Conservation (phyloP, 2,329 filamentous ascomycete species). For the Blastomyces percursus region DNA sequence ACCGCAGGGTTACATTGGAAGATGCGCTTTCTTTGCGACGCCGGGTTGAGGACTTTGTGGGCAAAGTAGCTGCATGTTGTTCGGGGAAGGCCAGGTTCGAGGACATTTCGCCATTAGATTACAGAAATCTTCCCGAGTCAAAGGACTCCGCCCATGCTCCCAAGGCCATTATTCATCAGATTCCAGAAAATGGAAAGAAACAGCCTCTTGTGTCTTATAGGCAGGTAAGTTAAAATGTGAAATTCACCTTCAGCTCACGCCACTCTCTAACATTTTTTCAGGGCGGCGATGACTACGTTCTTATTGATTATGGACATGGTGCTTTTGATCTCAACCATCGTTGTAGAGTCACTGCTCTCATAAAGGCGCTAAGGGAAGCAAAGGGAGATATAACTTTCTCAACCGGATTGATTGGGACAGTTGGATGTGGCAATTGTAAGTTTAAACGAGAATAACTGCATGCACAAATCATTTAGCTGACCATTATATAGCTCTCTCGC, state of each 20-base stretch:
- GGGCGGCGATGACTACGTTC: constrained; percentile 42
- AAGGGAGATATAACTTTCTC: constrained; percentile 28
- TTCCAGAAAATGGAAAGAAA: constrained; percentile 22
- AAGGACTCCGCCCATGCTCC: constrained; percentile 15
- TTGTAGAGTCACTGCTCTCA: constrained; percentile 45
- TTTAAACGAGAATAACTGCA: not conserved
- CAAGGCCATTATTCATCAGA: constrained; percentile 26
- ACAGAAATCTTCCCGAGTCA: constrained; percentile 15
- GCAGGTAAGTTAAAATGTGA: constrained; percentile 21
- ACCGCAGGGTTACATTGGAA: constrained; percentile 41
- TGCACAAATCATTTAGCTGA: not conserved
- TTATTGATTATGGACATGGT: constrained; percentile 49
- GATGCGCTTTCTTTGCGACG: constrained; percentile 39
- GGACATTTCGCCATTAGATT: constrained; percentile 24
- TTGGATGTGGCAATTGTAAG: constrained; percentile 38
- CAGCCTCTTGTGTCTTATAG: constrained; percentile 34
- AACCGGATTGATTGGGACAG: constrained; percentile 39
- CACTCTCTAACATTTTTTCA: constrained; percentile 24
- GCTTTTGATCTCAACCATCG: constrained; percentile 47
- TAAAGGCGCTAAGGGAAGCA: constrained; percentile 35
- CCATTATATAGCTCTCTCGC: constrained; percentile 27
- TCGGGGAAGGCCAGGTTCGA: constrained; percentile 23
- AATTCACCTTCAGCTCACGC: not conserved
- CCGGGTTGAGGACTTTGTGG: constrained; percentile 37
- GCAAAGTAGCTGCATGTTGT: constrained; percentile 33